Base-by-base conservation (phyloP, 768 basidiomycete species). In the Boletellus emodensis region DNA sequence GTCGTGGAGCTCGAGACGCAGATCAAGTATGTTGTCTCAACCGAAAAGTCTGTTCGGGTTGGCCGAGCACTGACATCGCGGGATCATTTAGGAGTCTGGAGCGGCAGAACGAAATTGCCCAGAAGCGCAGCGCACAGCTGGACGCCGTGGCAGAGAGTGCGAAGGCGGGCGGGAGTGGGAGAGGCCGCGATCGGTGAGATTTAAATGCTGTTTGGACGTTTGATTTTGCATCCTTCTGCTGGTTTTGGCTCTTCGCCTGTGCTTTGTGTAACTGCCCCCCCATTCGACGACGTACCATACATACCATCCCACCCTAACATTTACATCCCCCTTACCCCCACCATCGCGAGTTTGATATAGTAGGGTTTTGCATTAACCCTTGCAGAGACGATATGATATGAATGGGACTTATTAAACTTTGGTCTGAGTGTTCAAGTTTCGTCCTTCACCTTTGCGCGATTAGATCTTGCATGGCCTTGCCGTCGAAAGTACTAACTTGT, bases 71-170 rank as follows among this genome's bases (percentile, higher is more conserved):
- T 52, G 12, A 48, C 33, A 18, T 20, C 10, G 24, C 48, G 18
- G 3, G 8, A 3, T 38, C 52, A 11, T 35, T 22, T 32, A 91
- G 91, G 75, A 83, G 77, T 52, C 70, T 90, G 13, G 85, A 90
- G 59, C 76, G 83, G 51, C 90, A 92, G 60, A 73, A 87, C 30
- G 89, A 92, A 22, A 68, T 83, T 20, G 88, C 90, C n/a, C 81
- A 84, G 63, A 87, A 83, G 63, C 80, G 91, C 36, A 87, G 30
- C 30, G 56, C 32, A n/a, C 71, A 71, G 33, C 51, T 73, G 8
- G 66, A 69, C 0, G 56, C 58, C 12, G 67, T 72, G 39, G 56
- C 71, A 1, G 72, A 72, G 40, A 51, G 22, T 10, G 55, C 55
- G 13, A 71, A 55, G 55, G 28, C 42, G 6, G 26, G 56, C 0